These are phyloP conservation scores for Colletotrichum sp. DNA, from an alignment of 2,329 filamentous ascomycete species.

Conservation along the genomic window DNA sequence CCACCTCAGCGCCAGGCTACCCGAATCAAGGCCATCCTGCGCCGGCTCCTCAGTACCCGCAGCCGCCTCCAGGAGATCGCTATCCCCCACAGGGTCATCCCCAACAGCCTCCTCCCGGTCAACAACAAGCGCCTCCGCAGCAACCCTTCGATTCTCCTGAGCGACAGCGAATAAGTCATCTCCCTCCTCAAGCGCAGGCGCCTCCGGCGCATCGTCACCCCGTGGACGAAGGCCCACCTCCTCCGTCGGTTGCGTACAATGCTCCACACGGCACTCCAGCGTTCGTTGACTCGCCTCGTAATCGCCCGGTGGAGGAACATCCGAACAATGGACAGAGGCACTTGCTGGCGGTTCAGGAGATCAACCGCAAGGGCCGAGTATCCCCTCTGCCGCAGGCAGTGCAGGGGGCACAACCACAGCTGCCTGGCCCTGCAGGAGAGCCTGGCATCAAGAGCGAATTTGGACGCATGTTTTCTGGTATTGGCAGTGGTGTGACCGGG, in stretches of 20 bases:
- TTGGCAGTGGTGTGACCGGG: conserved; percentile 65
- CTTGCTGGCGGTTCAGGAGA: conserved; percentile 80
- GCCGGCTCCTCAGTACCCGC: conserved; percentile 25
- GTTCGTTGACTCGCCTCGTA: conserved; percentile 46
- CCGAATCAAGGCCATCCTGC: conserved; percentile 34
- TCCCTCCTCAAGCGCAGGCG: conserved; percentile 35
- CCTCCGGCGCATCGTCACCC: conserved; percentile 44
- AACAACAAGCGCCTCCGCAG: neutral
- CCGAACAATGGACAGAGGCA: conserved; percentile 65
- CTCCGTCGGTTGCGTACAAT: conserved; percentile 56
- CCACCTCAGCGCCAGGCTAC: conserved; percentile 44
- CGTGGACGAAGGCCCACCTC: conserved; percentile 53
- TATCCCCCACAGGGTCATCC: conserved; percentile 30
- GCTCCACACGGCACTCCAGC: conserved; percentile 43
- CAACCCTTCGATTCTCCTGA: conserved; percentile 34
- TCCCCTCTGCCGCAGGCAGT: conserved; percentile 93
- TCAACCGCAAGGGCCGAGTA: conserved; percentile 80
- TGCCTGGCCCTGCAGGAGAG: conserved; percentile 79
- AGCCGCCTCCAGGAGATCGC: conserved; percentile 27
- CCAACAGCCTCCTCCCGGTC: conserved; percentile 29
- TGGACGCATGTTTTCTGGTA: conserved; percentile 93
- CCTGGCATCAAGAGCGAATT: conserved; percentile 94
- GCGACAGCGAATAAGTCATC: conserved; percentile 28
- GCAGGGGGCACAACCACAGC: conserved; percentile 85
- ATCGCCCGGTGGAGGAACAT: conserved; percentile 54